Percentiles rank a stretch among this genome's conserved stretches.
Conservation (phyloP, 768 basidiomycete species). For the Mrakia blollopis region DNA sequence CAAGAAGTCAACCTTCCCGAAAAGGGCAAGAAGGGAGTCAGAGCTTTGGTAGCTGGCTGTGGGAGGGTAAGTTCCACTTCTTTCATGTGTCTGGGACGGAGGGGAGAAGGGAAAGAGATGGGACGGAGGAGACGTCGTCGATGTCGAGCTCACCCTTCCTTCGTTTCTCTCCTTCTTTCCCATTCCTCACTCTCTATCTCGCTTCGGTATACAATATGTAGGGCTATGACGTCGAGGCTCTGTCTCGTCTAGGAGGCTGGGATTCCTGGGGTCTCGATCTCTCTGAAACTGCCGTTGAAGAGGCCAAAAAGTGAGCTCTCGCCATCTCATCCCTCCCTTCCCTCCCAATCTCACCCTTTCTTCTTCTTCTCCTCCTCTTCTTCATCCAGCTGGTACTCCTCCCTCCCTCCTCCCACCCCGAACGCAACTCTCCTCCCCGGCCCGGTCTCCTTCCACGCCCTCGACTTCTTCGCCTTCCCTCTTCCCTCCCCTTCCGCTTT, state of each 20-base stretch:
- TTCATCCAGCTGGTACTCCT: slow-evolving; percentile 4
- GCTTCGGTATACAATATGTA: too few species aligned
- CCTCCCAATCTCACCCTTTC: background rate
- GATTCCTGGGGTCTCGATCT: slow-evolving; percentile 3
- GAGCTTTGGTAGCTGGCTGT: background rate
- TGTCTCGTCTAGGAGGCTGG: slow-evolving; percentile 1
- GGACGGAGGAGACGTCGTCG: background rate
- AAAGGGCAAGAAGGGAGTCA: background rate
- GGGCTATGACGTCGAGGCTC: background rate
- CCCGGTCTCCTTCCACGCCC: background rate
- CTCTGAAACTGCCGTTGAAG: background rate
- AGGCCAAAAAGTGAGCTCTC: background rate
- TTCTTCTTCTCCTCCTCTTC: background rate
- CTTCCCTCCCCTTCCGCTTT: background rate
- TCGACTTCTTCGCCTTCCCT: slow-evolving; percentile 5
- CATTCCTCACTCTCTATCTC: background rate
- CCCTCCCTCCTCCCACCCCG: background rate
- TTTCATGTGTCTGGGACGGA: background rate
- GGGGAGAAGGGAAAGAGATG: background rate
- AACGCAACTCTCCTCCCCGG: too few species aligned
- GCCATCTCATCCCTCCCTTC: background rate
- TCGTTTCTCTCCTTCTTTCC: background rate
- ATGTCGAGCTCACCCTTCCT: background rate
- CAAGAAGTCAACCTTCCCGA: background rate
- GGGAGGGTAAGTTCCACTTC: background rate